Base-by-base conservation (phyloP, 805 yeast genomes). In the Ascoidea rubescens region DNA sequence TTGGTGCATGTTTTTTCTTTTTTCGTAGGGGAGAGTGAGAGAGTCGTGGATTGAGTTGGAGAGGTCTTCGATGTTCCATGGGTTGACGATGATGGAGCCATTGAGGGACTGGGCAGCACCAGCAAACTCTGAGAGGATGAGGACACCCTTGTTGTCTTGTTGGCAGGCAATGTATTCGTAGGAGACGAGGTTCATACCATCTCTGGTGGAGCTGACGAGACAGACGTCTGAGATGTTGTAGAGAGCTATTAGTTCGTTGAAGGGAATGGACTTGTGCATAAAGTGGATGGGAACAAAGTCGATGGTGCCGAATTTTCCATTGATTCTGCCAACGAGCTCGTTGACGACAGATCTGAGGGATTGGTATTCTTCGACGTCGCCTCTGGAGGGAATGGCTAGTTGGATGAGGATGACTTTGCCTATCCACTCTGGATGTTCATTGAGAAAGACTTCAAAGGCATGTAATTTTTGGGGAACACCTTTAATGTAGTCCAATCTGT, bases 31-130 rank as follows among this genome's bases (percentile, higher is more conserved):
- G 65, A 91, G 70, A 0, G 96, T 88, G 61, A 93, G 73, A 16
- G 96, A 83, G 63, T 89, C 96, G 62, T 82, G 75, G 52, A 91
- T 84, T 4, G 97, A 84, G 47, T 79, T 86, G 17, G 95, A 81
- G 63, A 91, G 68, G 59, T 93, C 99, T 59, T 93, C 99, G 28
- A 90, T 91, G 64, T 91, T 93, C 99, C 99, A 93, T 3, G 99
- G 99, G 63, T 93, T 93, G 21, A 93, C 96, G 54, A 93, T 80
- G 12, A 91, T 65, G 1, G 96, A 89, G 30, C 99, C 99, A 63
- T 93, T 91, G 57, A 93, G 72, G 1, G 95, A 85, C 69, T 93
- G 99, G 0, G 99, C 98, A n/a, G 99, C 99, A 49, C 99, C 99
- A 0, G 99, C 93, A 69, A 93, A 93, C 69, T 93, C 99, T 46